Base-by-base conservation (phyloP, 2,329 filamentous ascomycete species). In the Raffaelea deltoideospora region DNA sequence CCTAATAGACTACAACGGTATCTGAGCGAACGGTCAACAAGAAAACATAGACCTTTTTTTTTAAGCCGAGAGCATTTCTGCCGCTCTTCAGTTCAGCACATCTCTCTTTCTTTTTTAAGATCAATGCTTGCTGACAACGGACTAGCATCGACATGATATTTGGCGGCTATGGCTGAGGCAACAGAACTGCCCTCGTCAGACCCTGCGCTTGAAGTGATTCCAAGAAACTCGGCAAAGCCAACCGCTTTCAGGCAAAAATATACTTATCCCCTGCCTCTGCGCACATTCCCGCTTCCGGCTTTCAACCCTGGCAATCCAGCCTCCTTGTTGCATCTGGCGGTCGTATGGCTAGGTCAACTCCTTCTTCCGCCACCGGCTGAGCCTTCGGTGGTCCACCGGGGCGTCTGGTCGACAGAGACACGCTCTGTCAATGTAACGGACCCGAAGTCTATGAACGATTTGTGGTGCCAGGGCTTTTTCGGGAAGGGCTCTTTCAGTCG, bases 381-480 rank as follows among this genome's bases (percentile, higher is more conserved):
- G 51, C 70, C 75, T 5, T 63, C 70, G 10, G 60, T 71, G 27
- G 59, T 76, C 30, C 79, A 90, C 52, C 62, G 70, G 34, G 88
- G 79, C 35, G 71, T 79, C 45, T 95, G 88, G 67, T 88, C 85
- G n/a, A 59, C 72, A 2, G 72, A 79, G 39, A 92, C 85, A 4
- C 74, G 78, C 22, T 90, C 86, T 1, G 71, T 98, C 14, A 84
- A 94, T 52, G 68, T 98, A 39, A 84, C 75, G 15, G 79, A 95
- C 53, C 64, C 75, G 20, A 65, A 67, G 38, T 78, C 84, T 4
- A 78, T 92, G 43, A 69, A 80, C 37, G 84, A 79, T 1, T 59
- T 98, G 19, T 98, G 92, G 90, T 83, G 94, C 57, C 84, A 92
- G 61, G 90, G 90, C 5, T 98, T 98, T 59, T 98, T 88, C 57